These are phyloP conservation scores for Mycena sp. DNA, from an alignment of 1,284 basidiomycete genomes.

Conservation along the genomic window DNA sequence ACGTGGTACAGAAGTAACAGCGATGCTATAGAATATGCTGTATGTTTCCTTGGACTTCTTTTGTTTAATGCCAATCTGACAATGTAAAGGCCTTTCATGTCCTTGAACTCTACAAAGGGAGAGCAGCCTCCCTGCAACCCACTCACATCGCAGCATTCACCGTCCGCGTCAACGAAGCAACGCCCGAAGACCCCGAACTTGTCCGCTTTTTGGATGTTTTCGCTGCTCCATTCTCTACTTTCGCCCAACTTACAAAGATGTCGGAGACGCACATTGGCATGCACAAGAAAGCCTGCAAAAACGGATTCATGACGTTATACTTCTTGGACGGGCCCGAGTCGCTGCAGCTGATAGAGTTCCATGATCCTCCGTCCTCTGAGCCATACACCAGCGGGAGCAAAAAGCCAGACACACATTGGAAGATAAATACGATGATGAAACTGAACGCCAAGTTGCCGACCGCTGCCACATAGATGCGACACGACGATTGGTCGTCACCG, in stretches of 20 bases:
- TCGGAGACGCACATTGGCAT: background rate
- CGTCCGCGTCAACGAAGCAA: slow-evolving; percentile 7
- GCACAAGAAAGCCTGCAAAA: background rate
- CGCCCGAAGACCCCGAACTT: slow-evolving; percentile 15
- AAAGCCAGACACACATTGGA: slow-evolving; percentile 17
- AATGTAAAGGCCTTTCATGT: slow-evolving; percentile 14
- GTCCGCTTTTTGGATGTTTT: slow-evolving; percentile 15
- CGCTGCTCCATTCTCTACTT: background rate
- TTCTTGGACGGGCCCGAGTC: slow-evolving; percentile 20
- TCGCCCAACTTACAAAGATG: background rate
- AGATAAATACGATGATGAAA: slow-evolving; percentile 16
- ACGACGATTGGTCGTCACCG: no score
- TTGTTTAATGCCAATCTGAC: background rate
- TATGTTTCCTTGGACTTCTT: background rate
- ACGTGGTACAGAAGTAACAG: slow-evolving; percentile 21
- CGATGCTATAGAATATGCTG: slow-evolving; percentile 20
- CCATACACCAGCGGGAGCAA: slow-evolving; percentile 19
- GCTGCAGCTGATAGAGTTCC: slow-evolving; percentile 17
- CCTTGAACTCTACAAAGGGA: slow-evolving; percentile 19
- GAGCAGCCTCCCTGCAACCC: background rate
- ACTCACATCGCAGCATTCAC: slow-evolving; percentile 21
- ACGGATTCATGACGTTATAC: slow-evolving; percentile 17
- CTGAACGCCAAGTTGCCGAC: slow-evolving; percentile 12
- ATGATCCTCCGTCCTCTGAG: slow-evolving; percentile 12
- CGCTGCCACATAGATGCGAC: no score